Evolutionary conservation across 768 basidiomycete genomes (phyloP).

Genomic region (Mycena sanguinolenta): DNA sequence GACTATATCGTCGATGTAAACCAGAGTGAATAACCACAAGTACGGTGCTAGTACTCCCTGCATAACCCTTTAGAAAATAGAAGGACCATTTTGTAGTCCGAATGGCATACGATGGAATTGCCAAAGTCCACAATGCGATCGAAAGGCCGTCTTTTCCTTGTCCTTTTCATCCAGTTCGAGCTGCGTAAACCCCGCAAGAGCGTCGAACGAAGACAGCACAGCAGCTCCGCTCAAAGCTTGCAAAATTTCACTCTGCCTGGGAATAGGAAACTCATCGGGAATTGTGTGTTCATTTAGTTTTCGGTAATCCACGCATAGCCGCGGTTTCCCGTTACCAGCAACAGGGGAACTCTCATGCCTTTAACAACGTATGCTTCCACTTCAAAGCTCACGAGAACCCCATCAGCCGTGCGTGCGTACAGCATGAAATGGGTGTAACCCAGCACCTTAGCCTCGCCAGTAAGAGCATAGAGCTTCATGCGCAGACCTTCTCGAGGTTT

Average conservation of each 20-base stretch:
- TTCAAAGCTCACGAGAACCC: conserved; percentile 25
- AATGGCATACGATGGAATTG: conserved; percentile 40
- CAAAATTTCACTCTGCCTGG: background rate
- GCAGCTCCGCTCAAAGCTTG: conserved; percentile 36
- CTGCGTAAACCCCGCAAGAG: conserved; percentile 49
- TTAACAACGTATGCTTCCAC: conserved; percentile 43
- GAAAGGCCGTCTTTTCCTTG: conserved; percentile 45
- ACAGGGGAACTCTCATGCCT: conserved; percentile 43
- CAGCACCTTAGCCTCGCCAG: conserved; percentile 30
- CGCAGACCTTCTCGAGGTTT: conserved; percentile 14
- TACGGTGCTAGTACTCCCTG: background rate
- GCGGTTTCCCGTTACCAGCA: conserved; percentile 26
- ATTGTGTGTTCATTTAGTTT: conserved; percentile 12
- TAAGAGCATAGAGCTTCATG: conserved; percentile 31
- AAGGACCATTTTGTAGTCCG: background rate
- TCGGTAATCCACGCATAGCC: background rate
- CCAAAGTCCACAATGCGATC: conserved; percentile 45
- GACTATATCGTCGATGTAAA: too few relatives aligned
- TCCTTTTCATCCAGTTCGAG: conserved; percentile 38
- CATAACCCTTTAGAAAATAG: background rate
- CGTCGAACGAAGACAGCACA: conserved; percentile 35
- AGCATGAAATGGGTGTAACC: conserved; percentile 37
- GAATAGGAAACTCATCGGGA: background rate
- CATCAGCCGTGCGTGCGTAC: background rate
- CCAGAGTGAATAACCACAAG: too few relatives aligned